Evolutionary conservation across 352 stramenopile genomes (phyloP).

Genomic region (Globisporangium barbulae): DNA sequence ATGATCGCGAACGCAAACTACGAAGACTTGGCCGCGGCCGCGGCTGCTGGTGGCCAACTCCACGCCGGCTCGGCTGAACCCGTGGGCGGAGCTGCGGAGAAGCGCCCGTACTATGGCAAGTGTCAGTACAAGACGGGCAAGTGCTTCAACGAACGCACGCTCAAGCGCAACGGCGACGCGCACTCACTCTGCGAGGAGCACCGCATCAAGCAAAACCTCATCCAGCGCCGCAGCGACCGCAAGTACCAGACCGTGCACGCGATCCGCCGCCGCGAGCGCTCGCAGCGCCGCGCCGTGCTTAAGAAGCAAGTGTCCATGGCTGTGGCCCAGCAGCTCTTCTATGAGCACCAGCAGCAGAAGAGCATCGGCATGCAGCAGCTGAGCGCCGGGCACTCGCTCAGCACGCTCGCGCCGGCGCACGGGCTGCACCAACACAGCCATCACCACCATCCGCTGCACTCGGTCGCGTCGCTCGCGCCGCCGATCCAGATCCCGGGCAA

Average conservation of each 20-base stretch:
- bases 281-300: slow-evolving; percentile 66
- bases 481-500: slow-evolving; percentile 46
- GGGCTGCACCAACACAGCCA: slow-evolving; percentile 4
- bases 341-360: slow-evolving; percentile 79
- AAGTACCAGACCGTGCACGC: slow-evolving; percentile 87
- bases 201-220: slow-evolving; percentile 82
- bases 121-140: slow-evolving; percentile 89
- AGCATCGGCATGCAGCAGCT: slow-evolving; percentile 44
- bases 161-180: slow-evolving; percentile 80
- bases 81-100: background rate
- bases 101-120: slow-evolving; percentile 63
- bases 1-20: slow-evolving; percentile 31
- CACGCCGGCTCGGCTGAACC: slow-evolving; percentile 3
- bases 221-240: slow-evolving; percentile 78
- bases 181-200: slow-evolving; percentile 85
- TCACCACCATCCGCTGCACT: slow-evolving; percentile 1
- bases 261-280: slow-evolving; percentile 73
- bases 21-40: slow-evolving; percentile 10
- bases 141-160: slow-evolving; percentile 83
- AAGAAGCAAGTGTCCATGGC: slow-evolving; percentile 84
- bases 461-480: slow-evolving; percentile 23
- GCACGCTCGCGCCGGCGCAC: slow-evolving; percentile 12
- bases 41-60: background rate
- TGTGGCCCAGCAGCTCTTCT: slow-evolving; percentile 76
- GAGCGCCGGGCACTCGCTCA: slow-evolving; percentile 8